Evolutionary conservation across 164 flowering plant species (phyloP).

Genomic region (Vitis amurensis): DNA sequence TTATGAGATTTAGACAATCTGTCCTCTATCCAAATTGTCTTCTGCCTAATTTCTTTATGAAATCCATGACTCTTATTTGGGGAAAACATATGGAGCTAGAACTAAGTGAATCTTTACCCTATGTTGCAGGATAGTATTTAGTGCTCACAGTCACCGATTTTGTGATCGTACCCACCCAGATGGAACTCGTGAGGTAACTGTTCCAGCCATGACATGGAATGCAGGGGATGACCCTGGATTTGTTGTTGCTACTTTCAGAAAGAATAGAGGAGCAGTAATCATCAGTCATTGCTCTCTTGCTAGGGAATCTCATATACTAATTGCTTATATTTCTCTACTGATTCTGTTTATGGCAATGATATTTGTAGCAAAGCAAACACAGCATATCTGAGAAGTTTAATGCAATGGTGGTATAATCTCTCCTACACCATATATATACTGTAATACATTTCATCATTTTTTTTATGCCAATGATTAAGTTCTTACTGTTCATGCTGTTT

Average conservation of each 20-base stretch:
- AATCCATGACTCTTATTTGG: too few relatives aligned
- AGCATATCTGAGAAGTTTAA: slow-evolving; percentile 8
- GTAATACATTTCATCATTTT: background rate
- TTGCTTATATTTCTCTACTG: slow-evolving; percentile 35
- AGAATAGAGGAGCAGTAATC: slow-evolving; percentile 30
- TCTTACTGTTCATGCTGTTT: background rate
- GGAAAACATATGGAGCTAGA: background rate
- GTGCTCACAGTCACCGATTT: slow-evolving; percentile 58
- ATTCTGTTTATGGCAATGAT: slow-evolving; percentile 24
- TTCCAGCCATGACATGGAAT: slow-evolving; percentile 72
- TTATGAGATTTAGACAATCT: too few relatives aligned
- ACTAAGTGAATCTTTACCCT: background rate
- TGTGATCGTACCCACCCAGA: slow-evolving; percentile 46
- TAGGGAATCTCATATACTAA: slow-evolving; percentile 50
- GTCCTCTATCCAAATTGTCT: too few relatives aligned
- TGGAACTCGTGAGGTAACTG: slow-evolving; percentile 66
- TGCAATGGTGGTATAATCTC: slow-evolving; percentile 5
- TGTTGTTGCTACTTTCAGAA: slow-evolving; percentile 52
- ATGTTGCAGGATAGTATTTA: slow-evolving; percentile 60
- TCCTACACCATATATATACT: background rate
- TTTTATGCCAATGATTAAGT: background rate
- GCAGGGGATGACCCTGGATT: slow-evolving; percentile 67
- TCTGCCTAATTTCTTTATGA: too few relatives aligned
- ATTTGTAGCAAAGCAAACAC: slow-evolving; percentile 28
- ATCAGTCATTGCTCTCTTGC: slow-evolving; percentile 62